These are phyloP conservation scores for Tetraselmis chui DNA, from an alignment of 139 green algal genomes.

Conservation along the genomic window DNA sequence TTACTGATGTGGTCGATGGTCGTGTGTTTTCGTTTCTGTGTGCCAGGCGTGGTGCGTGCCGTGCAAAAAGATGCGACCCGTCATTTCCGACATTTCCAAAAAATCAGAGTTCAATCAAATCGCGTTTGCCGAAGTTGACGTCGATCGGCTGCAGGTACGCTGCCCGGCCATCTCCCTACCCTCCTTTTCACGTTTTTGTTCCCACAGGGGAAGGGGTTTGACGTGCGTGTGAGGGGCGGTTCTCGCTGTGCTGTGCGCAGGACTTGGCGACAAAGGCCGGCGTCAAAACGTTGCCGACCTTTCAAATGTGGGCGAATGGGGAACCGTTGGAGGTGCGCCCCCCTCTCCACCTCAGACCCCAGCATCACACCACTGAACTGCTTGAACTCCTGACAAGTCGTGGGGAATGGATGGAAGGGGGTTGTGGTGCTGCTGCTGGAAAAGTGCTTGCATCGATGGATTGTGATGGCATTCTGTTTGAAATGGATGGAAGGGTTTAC, in stretches of 20 bases:
- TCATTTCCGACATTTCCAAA: slow-evolving; percentile 1
- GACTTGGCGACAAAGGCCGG: neutral
- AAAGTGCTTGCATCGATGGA: too few species aligned
- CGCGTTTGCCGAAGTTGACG: slow-evolving; percentile 14
- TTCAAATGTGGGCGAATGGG: neutral
- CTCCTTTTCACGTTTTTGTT: too few species aligned
- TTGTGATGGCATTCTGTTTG: too few species aligned
- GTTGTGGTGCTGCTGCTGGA: too few species aligned
- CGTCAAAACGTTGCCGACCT: neutral
- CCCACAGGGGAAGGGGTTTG: too few species aligned
- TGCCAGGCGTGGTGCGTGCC: slow-evolving; percentile 3
- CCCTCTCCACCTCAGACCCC: neutral
- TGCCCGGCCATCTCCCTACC: neutral
- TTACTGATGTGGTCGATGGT: neutral
- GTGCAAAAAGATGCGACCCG: neutral
- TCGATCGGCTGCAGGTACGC: neutral
- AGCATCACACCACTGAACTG: too few species aligned
- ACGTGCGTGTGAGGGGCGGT: too few species aligned
- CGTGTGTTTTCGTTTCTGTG: neutral
- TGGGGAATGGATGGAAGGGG: too few species aligned
- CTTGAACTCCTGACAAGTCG: too few species aligned
- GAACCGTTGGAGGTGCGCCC: neutral
- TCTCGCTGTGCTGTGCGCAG: neutral
- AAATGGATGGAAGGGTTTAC: too few species aligned
- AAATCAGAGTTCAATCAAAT: slow-evolving; percentile 5